Conservation (phyloP, 192 early-diverging fungal species). For the Gigaspora rosea region DNA sequence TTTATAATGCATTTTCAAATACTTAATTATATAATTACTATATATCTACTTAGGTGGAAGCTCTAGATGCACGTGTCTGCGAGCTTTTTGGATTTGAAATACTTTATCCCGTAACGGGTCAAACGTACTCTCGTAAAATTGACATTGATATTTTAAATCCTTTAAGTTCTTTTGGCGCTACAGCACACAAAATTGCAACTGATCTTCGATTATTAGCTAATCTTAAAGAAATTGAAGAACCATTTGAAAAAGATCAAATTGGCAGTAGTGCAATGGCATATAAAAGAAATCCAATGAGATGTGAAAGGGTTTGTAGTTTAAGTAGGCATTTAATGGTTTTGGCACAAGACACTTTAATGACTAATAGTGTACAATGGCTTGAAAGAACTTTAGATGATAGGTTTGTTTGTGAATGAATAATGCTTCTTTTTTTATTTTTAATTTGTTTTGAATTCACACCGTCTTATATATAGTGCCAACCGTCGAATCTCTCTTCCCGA, state of each 20-base stretch:
- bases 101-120: constrained; percentile 91
- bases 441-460: background rate
- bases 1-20: background rate
- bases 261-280: constrained; percentile 99
- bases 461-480: constrained; percentile 68
- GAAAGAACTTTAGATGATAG: constrained; percentile 98
- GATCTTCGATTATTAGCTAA: constrained; percentile 95
- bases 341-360: constrained; percentile 82
- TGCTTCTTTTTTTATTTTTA: background rate
- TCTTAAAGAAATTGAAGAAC: constrained; percentile 98
- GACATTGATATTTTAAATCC: constrained; percentile 89
- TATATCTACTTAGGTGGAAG: constrained; percentile 66
- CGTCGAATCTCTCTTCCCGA: constrained; percentile 94
- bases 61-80: constrained; percentile 88
- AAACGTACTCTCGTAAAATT: constrained; percentile 98
- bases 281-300: constrained; percentile 99
- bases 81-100: constrained; percentile 82
- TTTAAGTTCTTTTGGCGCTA: constrained; percentile 90
- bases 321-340: constrained; percentile 94
- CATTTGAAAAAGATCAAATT: constrained; percentile 99
- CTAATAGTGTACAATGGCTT: constrained; percentile 93
- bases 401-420: constrained; percentile 25
- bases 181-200: constrained; percentile 95
- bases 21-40: background rate
- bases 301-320: constrained; percentile 94